These are phyloP conservation scores for Kwoniella sp. DNA, from an alignment of 768 basidiomycete genomes.

Conservation along the genomic window DNA sequence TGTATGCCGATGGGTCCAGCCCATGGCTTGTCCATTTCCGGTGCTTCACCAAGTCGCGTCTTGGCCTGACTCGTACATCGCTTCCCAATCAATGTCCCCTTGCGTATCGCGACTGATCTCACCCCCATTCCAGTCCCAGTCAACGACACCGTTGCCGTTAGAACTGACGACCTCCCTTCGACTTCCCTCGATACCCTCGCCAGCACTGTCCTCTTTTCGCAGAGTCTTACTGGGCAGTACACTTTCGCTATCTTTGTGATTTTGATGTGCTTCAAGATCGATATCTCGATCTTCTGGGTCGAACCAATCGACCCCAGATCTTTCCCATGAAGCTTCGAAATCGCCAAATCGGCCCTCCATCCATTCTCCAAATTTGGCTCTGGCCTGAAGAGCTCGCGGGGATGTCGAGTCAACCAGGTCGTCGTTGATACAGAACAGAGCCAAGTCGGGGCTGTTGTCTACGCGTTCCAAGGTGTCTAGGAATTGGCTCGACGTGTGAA, in stretches of 20 bases:
- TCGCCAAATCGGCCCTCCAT: constrained; percentile 42
- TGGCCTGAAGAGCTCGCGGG: constrained; percentile 6
- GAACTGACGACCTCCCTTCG: not conserved
- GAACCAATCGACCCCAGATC: constrained; percentile 15
- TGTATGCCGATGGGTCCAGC: too few species aligned
- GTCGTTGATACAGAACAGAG: constrained; percentile 52
- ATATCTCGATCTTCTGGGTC: constrained; percentile 5
- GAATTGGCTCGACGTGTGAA: constrained; percentile 29
- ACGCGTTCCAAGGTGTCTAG: constrained; percentile 10
- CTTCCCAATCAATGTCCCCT: not conserved
- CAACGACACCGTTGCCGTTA: not conserved
- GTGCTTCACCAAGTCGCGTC: not conserved
- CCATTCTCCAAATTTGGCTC: constrained; percentile 35
- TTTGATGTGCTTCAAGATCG: not conserved
- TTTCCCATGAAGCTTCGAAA: constrained; percentile 27
- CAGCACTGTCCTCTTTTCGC: not conserved
- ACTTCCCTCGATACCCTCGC: not conserved
- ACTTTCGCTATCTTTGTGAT: not conserved
- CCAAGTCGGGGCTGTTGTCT: constrained; percentile 26
- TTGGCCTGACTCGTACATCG: not conserved
- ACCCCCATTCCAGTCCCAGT: not conserved
- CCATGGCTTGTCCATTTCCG: too few species aligned
- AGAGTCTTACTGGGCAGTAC: not conserved
- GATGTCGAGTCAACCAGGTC: constrained; percentile 35
- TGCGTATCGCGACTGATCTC: not conserved